A percentile compares a stretch with the other conserved stretches of the same genome.
Conservation (phyloP, 2,329 filamentous ascomycete species). For the Xylaria sp. region DNA sequence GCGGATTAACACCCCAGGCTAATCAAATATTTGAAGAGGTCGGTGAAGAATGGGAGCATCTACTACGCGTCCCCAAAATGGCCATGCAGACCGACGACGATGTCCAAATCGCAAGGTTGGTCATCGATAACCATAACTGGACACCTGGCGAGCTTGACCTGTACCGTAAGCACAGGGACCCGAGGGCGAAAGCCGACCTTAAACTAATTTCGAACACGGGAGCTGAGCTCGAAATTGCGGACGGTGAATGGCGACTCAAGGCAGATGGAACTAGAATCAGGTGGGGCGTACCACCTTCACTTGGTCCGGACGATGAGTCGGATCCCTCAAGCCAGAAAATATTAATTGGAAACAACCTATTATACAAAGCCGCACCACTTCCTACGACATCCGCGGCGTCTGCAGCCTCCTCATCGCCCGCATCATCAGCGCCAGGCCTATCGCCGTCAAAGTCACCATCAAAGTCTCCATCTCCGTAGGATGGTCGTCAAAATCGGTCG, state of each 20-base stretch:
- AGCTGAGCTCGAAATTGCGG: conserved; percentile 36
- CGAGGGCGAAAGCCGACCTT: conserved; percentile 39
- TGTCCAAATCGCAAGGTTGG: conserved; percentile 54
- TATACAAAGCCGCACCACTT: conserved; percentile 18
- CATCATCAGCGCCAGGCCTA: conserved; percentile 16
- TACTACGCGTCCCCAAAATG: conserved; percentile 56
- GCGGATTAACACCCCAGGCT: conserved; percentile 59
- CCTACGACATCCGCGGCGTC: conserved; percentile 1
- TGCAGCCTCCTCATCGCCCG: conserved; percentile 11
- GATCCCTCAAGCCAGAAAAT: conserved; percentile 9
- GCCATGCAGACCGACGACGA: conserved; percentile 51
- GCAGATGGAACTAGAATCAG: not conserved
- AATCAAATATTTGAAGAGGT: conserved; percentile 56
- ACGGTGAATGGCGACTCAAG: conserved; percentile 41
- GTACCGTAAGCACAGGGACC: conserved; percentile 43
- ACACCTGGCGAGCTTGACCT: conserved; percentile 46
- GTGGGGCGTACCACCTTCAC: conserved; percentile 4
- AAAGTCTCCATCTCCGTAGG: conserved; percentile 21
- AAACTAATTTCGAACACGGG: conserved; percentile 40
- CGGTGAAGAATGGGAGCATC: conserved; percentile 54
- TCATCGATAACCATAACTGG: conserved; percentile 60
- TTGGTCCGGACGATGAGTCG: not conserved
- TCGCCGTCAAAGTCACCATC: conserved; percentile 20
- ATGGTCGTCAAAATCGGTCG: not conserved
- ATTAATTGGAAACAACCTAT: conserved; percentile 27